These are phyloP conservation scores for Antrodiella citrinella DNA, from an alignment of 768 basidiomycete species.

Conservation along the genomic window DNA sequence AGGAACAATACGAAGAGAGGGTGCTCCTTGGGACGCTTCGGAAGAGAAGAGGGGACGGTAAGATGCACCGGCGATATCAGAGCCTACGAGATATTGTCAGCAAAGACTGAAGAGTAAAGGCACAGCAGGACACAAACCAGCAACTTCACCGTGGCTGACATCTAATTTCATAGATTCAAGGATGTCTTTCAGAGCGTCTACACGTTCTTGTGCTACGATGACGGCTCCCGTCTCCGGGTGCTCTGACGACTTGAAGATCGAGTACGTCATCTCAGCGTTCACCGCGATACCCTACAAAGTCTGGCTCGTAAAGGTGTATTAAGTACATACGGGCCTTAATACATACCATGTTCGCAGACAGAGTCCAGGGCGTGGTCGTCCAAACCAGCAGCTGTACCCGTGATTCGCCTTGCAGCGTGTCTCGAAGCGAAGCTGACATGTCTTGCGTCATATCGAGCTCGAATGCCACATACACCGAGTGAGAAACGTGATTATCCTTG, in stretches of 20 bases:
- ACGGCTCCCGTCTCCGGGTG: constrained; percentile 20
- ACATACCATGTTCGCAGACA: constrained; percentile 89
- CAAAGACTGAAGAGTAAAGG: not conserved
- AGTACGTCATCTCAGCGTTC: constrained; percentile 56
- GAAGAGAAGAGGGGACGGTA: constrained; percentile 59
- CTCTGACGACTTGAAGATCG: constrained; percentile 11
- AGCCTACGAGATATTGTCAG: constrained; percentile 8
- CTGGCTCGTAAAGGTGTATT: constrained; percentile 7
- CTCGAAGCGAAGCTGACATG: constrained; percentile 15
- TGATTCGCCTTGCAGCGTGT: constrained; percentile 23
- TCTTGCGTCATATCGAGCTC: constrained; percentile 35
- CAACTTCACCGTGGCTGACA: constrained; percentile 25
- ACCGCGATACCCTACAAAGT: constrained; percentile 89
- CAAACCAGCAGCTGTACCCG: constrained; percentile 67
- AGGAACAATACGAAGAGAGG: constrained; percentile 40
- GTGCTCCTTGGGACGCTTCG: not conserved
- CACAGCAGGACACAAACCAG: constrained; percentile 28
- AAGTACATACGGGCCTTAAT: too few species aligned
- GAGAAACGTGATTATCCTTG: constrained; percentile 80
- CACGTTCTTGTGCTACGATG: constrained; percentile 46
- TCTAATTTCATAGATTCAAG: constrained; percentile 7
- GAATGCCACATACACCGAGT: constrained; percentile 82
- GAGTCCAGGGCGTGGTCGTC: constrained; percentile 98
- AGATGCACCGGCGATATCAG: constrained; percentile 46
- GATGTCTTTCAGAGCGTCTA: constrained; percentile 20